Evolutionary conservation across 2,329 filamentous ascomycete species (phyloP), one percentile per base, ranked within the genome.

Genomic region (Neurospora sp.): DNA sequence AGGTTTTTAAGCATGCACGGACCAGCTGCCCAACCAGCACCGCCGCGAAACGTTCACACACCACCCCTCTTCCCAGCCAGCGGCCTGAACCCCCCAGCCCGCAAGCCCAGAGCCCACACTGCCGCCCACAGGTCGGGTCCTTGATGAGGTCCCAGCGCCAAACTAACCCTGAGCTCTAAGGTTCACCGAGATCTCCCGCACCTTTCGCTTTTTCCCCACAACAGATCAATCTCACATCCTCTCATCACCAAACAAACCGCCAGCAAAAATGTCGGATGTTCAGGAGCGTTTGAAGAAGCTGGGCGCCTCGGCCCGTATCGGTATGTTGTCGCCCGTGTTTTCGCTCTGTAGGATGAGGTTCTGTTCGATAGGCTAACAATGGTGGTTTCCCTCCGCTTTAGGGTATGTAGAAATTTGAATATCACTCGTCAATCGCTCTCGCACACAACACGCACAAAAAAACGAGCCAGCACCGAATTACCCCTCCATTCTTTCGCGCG

Each of bases 251-350:
- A 67, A 66, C 58, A 40, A 69, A 66, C 70, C 67, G 68, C 66
- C 71, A 71, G 68, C 73, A 72, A 78, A 72, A 78, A 87, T 87
- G 84, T 81, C 82, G 78, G 85, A 86, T 78, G 78, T 87, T 76
- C 85, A 87, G 81, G 85, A 87, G 81, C 83, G 85, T 77, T 83
- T 87, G 77, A 87, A 86, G 84, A 87, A 87, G 84, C 84, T 86
- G 74, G 84, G 84, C 80, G 81, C 80, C 73, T 79, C 78, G 74
- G 84, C 84, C 78, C 84, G 84, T 81, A 92, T 90, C 83, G 91
- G 91, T 92, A 88, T 78, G 90, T 88, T 70, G 70, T 68, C 70
- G 70, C 23, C 52, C 52, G 7, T 62, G 52, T 62, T 62, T 62
- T 36, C 71, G 68, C 69, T 68, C 40, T 33, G 28, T 66, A 70